Evolutionary conservation across 169 alveolate species (phyloP), one percentile per base, ranked within the genome.

Genomic region (Cryptosporidium ubiquitum): DNA sequence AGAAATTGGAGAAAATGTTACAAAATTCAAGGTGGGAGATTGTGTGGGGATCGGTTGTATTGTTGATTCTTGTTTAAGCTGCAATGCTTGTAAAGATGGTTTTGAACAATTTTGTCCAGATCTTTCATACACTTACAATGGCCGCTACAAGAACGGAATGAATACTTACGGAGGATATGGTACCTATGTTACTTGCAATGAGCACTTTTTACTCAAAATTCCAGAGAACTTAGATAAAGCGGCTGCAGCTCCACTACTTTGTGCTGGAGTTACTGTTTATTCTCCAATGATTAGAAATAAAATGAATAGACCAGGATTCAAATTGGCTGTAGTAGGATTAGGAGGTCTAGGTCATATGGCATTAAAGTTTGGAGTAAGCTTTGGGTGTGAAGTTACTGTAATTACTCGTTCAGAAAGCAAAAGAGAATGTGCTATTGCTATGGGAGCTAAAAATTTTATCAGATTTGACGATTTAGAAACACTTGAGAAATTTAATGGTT

Each of bases 281-380:
- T 86, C 93, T 40, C 96, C 95, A 39, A 61, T 94, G 51, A 85
- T 86, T 47, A 91, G 91, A 84, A 61, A 84, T 44, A 69, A 86
- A 20, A 64, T 73, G 92, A 69, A 69, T 12, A 86, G 84, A 70
- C 94, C 94, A 6, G 95, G 95, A 2, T 84, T 84, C 91, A 85
- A 91, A 55, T 91, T 91, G 68, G 96, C 94, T 20, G 94, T 94
- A 51, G 93, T 94, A 12, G 97, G 96, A 26, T 84, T 94, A 23
- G 97, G 97, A 33, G 97, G 97, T 33, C 69, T 95, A 55, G 97
- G 97, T 23, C 97, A 95, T 68, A 86, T 95, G 91, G 97, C 95
- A 42, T 70, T 95, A 69, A 86, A 94, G 84, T 95, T 92, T 91
- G 94, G 85, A n/a, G 85, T 68, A 5, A 64, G 84, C 35, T 69